Evolutionary conservation across 2,329 filamentous ascomycete genomes (phyloP), one percentile per base, ranked within the genome.

Genomic region (Penicillium sp.): DNA sequence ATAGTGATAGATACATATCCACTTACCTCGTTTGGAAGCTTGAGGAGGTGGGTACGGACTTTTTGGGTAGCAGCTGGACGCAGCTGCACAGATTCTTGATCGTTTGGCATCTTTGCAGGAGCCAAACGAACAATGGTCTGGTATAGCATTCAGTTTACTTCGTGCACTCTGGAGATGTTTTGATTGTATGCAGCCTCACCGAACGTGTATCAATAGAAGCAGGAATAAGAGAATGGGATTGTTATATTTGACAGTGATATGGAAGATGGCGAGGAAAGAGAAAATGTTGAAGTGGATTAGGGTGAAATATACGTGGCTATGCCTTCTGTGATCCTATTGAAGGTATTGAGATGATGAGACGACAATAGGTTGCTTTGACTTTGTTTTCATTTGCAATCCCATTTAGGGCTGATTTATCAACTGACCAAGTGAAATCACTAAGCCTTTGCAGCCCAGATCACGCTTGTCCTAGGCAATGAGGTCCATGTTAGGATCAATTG

Each of bases 1-100:
- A 26, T 14, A 16, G 8, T 5, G 5, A 23, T 23, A 23, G 23
- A 3, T 23, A 19, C 13, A 8, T 16, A 19, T 26, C 10, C 11
- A 27, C 50, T 57, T 42, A 60, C 62, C 57, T 65, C 62, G 10
- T 59, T 61, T 0, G 62, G 60, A 10, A 62, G 53, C 2, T 47
- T 16, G 3, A 65, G 45, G 5, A 65, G 50, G 8, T 11, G 35
- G 18, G 51, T 47, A 5, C 10, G 38, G 18, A 13, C 1, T 18
- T 8, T 27, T 32, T 26, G 26, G 19, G 19, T 16, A 26, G 40
- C 6, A n/a, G 23, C 11, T 44, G 40, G 8, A 18, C 16, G 13
- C 6, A 9, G 11, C 11, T 30, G 46, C 27, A 32, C 9, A 7
- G 3, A 8, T 3, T 13, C 13, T 18, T 16, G n/a, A 6, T 6